These are phyloP conservation scores for Sporisorium exsertum DNA, from an alignment of 1,284 basidiomycete genomes.

Conservation along the genomic window DNA sequence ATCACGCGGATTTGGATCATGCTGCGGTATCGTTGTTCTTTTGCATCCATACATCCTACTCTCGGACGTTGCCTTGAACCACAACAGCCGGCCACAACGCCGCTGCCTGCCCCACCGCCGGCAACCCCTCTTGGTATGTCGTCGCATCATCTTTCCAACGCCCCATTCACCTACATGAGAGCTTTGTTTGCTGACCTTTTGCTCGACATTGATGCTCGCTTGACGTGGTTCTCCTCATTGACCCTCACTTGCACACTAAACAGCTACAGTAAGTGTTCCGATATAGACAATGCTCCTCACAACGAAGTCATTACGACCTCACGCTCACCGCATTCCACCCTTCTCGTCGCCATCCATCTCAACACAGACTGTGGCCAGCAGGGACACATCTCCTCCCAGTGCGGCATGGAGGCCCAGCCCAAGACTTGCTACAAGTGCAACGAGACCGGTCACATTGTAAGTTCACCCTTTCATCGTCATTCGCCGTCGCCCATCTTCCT, in stretches of 20 bases:
- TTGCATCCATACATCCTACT: not conserved
- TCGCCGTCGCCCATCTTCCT: not conserved
- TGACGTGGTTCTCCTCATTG: not conserved
- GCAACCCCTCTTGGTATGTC: conserved; percentile 63
- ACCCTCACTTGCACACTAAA: not conserved
- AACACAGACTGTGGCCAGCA: conserved; percentile 61
- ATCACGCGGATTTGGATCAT: not conserved
- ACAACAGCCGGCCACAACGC: conserved; percentile 64
- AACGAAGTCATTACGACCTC: no score
- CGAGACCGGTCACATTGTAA: conserved; percentile 61
- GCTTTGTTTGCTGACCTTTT: not conserved
- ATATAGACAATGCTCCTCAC: not conserved
- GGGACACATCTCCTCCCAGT: conserved; percentile 63
- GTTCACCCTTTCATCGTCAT: conserved; percentile 3
- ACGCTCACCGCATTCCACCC: not conserved
- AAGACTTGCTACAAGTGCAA: conserved; percentile 68
- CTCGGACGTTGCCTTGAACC: conserved; percentile 7
- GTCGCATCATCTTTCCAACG: not conserved
- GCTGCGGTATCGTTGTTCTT: not conserved
- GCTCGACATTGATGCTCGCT: not conserved
- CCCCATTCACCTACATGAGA: not conserved
- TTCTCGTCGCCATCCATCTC: not conserved
- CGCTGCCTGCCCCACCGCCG: conserved; percentile 64
- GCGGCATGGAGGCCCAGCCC: conserved; percentile 64
- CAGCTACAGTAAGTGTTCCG: conserved; percentile 4